These are phyloP conservation scores for Xylaria nigripes DNA, from an alignment of 495 filamentous ascomycete species.

Conservation along the genomic window DNA sequence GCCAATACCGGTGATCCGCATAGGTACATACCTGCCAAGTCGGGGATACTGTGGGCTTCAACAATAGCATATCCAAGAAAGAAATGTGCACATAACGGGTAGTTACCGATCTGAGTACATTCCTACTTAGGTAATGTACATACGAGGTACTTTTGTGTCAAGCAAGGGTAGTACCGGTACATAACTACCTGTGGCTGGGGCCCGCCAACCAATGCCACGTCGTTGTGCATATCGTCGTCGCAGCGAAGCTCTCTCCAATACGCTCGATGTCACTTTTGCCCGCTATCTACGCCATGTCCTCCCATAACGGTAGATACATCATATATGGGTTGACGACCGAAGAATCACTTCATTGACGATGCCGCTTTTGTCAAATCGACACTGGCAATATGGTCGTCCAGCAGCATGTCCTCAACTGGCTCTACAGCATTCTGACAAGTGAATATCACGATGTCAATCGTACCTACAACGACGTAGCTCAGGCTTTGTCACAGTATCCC, in stretches of 20 bases:
- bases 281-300: background rate
- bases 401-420: conserved; percentile 87
- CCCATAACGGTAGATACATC: background rate
- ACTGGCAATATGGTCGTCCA: conserved; percentile 62
- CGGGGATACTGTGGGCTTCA: no score
- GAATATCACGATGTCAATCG: conserved; percentile 90
- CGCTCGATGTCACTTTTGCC: background rate
- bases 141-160: no score
- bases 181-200: no score
- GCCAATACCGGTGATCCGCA: no score
- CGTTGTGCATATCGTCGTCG: background rate
- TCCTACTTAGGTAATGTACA: no score
- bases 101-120: no score
- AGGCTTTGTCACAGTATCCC: conserved; percentile 71
- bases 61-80: no score
- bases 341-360: background rate
- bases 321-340: background rate
- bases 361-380: conserved; percentile 1
- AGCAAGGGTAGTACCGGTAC: no score
- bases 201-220: no score
- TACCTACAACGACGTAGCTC: conserved; percentile 84
- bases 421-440: conserved; percentile 80
- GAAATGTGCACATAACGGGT: no score
- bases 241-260: background rate
- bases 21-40: no score